Conservation (phyloP, 2,329 filamentous ascomycete genomes). For the Orbilia oligospora region DNA sequence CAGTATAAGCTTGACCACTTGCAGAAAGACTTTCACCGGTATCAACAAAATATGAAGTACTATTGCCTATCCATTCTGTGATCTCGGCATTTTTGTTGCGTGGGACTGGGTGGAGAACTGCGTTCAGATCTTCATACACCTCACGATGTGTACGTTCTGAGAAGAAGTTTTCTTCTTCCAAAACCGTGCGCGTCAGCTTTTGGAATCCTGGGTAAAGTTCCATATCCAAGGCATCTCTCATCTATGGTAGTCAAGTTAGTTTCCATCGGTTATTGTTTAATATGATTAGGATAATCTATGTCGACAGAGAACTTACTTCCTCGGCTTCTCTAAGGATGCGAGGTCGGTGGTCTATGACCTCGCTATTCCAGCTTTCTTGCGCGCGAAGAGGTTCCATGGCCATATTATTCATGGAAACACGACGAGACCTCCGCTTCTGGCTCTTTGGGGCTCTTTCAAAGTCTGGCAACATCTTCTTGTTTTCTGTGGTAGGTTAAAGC, state of each 20-base stretch:
- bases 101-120: conserved; percentile 25
- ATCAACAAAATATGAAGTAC: not conserved
- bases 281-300: no score
- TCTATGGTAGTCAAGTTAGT: not conserved
- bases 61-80: conserved; percentile 15
- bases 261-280: not conserved
- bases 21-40: not conserved
- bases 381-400: not conserved
- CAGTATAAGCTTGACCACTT: conserved; percentile 22
- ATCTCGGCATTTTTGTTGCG: not conserved
- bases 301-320: not conserved
- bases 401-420: not conserved
- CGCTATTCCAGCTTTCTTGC: not conserved
- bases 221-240: not conserved
- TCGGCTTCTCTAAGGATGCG: not conserved
- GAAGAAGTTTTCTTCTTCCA: not conserved
- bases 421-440: not conserved
- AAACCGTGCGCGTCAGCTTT: conserved; percentile 4
- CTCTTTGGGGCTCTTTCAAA: not conserved
- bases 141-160: not conserved
- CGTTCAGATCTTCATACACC: conserved; percentile 7
- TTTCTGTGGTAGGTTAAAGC: not conserved
- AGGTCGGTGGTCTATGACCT: not conserved
- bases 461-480: not conserved
- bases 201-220: conserved; percentile 4